These are phyloP conservation scores for Fulvia fulva DNA, from an alignment of 2,329 filamentous ascomycete species.

Conservation along the genomic window DNA sequence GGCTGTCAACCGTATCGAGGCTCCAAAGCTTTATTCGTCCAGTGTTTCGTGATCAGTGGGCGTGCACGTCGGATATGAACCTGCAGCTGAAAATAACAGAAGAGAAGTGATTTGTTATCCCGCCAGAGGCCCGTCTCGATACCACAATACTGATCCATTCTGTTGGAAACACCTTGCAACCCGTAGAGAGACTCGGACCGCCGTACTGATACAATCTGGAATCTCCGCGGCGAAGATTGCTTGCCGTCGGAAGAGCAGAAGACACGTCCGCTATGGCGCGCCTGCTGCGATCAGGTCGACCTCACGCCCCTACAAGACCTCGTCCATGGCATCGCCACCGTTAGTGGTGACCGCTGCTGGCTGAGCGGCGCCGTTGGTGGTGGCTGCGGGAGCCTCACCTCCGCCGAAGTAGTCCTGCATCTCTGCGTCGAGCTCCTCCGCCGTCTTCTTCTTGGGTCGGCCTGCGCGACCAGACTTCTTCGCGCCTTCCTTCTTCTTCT, in stretches of 20 bases:
- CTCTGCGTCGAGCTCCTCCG: slow-evolving; percentile 92
- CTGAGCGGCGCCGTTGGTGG: slow-evolving; percentile 44
- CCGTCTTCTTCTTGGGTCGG: slow-evolving; percentile 77
- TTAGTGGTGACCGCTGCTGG: slow-evolving; percentile 46
- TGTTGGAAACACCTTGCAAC: slow-evolving; percentile 4
- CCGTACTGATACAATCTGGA: slow-evolving; percentile 8
- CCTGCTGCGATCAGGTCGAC: not conserved
- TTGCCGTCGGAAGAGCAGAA: slow-evolving; percentile 1
- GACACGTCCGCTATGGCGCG: not conserved
- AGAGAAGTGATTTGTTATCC: not conserved
- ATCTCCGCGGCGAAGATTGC: not conserved
- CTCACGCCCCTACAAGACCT: slow-evolving; percentile 46
- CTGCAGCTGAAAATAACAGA: not conserved
- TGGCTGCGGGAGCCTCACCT: slow-evolving; percentile 41
- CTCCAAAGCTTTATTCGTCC: not conserved
- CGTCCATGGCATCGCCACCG: slow-evolving; percentile 54
- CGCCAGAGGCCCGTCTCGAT: slow-evolving; percentile 5
- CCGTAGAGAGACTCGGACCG: slow-evolving; percentile 3
- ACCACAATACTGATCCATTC: slow-evolving; percentile 6
- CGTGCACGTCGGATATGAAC: not conserved
- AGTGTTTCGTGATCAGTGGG: too few relatives aligned
- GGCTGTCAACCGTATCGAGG: not conserved
- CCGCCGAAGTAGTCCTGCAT: slow-evolving; percentile 91
- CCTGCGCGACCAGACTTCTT: slow-evolving; percentile 59
- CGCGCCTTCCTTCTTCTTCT: slow-evolving; percentile 47